Percentiles rank a stretch among this genome's conserved stretches.
These are phyloP conservation scores for Musa troglodytarum DNA, from an alignment of 176 grass and related monocot species.

Conservation along the genomic window DNA sequence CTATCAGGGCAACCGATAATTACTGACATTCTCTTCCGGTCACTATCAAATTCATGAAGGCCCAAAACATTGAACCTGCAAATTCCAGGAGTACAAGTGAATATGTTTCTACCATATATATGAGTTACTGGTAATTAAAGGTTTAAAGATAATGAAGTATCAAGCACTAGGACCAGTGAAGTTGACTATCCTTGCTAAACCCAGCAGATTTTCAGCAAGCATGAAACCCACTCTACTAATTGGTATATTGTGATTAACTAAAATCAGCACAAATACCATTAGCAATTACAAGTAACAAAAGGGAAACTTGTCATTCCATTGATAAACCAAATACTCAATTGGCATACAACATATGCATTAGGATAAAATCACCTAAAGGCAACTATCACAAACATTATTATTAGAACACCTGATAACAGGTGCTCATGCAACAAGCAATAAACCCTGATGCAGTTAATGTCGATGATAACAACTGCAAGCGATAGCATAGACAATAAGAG, in stretches of 20 bases:
- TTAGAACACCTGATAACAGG: too few species aligned
- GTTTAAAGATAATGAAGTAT: neutral
- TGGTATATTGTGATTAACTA: neutral
- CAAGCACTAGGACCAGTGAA: neutral
- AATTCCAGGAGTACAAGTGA: conserved; percentile 13
- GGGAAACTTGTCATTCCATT: neutral
- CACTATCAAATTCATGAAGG: conserved; percentile 93
- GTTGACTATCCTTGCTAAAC: neutral
- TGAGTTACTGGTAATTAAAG: neutral
- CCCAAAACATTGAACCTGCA: conserved; percentile 75
- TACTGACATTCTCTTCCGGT: conserved; percentile 90
- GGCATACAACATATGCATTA: too few species aligned
- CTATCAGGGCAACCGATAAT: conserved; percentile 67
- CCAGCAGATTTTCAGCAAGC: neutral
- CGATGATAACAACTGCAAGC: too few species aligned
- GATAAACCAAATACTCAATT: too few species aligned
- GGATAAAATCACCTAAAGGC: too few species aligned
- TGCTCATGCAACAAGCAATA: too few species aligned
- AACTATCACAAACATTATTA: too few species aligned
- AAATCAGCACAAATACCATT: neutral
- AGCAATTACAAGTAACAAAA: neutral
- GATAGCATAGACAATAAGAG: too few species aligned
- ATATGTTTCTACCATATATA: neutral
- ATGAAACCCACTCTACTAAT: neutral
- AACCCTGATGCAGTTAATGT: too few species aligned